Evolutionary conservation across 176 grass and related monocot genomes (phyloP).

Genomic region (Puccinellia tenuiflora): DNA sequence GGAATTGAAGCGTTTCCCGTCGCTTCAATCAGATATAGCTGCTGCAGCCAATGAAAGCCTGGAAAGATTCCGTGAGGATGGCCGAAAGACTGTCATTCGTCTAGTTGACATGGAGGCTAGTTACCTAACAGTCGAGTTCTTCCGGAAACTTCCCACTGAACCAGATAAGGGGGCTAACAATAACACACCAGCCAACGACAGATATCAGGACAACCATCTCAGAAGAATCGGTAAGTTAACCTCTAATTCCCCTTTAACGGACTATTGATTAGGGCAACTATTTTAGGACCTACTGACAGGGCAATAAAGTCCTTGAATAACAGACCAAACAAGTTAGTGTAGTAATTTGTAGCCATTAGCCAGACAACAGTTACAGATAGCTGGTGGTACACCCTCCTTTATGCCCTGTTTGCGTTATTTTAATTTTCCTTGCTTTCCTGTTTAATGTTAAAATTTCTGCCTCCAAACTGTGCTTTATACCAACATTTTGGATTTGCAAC

Average conservation of each 20-base stretch:
- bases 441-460: background rate
- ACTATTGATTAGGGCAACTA: background rate
- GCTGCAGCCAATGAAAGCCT: conserved; percentile 91
- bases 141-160: conserved; percentile 95
- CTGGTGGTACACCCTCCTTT: background rate
- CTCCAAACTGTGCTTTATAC: background rate
- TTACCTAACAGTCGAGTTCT: conserved; percentile 97
- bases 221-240: conserved; percentile 75
- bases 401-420: background rate
- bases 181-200: conserved; percentile 56
- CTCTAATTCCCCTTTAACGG: background rate
- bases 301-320: background rate
- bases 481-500: background rate
- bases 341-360: background rate
- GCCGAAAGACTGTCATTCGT: conserved; percentile 89
- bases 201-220: conserved; percentile 93
- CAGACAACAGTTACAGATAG: background rate
- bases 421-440: background rate
- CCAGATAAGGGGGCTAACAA: conserved; percentile 73
- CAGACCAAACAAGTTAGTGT: background rate
- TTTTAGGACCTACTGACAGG: background rate
- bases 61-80: conserved; percentile 92
- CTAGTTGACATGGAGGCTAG: conserved; percentile 97
- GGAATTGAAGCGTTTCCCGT: conserved; percentile 98
- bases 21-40: conserved; percentile 97